phyloP scores from a whole-genome alignment of 768 basidiomycete species.

The Psilocybe azurescens region DNA sequence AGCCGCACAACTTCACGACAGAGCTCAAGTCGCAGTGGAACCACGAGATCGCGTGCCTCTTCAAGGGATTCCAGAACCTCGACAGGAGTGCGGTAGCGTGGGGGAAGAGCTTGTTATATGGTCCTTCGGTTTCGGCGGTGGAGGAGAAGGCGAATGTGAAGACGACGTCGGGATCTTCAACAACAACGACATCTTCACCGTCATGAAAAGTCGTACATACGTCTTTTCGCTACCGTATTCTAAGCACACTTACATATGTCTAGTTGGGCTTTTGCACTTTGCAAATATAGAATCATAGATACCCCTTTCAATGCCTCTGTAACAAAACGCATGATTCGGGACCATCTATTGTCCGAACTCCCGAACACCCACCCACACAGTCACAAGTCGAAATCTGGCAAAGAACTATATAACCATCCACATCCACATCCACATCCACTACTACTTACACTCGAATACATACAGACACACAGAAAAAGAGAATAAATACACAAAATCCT shows the following conservation, averaged over 20 bases:
- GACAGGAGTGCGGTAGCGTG: slow-evolving; percentile 52
- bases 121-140: slow-evolving; percentile 29
- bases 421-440: too few relatives aligned
- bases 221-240: slow-evolving; percentile 19
- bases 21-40: slow-evolving; percentile 66
- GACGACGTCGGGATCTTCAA: slow-evolving; percentile 1
- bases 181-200: slow-evolving; percentile 1
- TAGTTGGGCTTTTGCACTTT: neutral
- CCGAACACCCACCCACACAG: too few relatives aligned
- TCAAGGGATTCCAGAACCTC: slow-evolving; percentile 47
- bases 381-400: too few relatives aligned
- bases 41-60: slow-evolving; percentile 52
- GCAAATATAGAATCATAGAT: slow-evolving; percentile 4
- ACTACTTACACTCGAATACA: too few relatives aligned
- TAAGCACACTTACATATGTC: too few relatives aligned
- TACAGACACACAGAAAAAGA: neutral
- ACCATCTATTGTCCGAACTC: too few relatives aligned
- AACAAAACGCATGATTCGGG: neutral
- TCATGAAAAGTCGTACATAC: slow-evolving; percentile 35
- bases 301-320: neutral
- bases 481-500: neutral
- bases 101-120: slow-evolving; percentile 53
- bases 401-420: too few relatives aligned
- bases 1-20: slow-evolving; percentile 48
- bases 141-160: neutral